These are phyloP conservation scores for Apiospora malaysiana DNA, from an alignment of 2,329 filamentous ascomycete species.

Conservation along the genomic window DNA sequence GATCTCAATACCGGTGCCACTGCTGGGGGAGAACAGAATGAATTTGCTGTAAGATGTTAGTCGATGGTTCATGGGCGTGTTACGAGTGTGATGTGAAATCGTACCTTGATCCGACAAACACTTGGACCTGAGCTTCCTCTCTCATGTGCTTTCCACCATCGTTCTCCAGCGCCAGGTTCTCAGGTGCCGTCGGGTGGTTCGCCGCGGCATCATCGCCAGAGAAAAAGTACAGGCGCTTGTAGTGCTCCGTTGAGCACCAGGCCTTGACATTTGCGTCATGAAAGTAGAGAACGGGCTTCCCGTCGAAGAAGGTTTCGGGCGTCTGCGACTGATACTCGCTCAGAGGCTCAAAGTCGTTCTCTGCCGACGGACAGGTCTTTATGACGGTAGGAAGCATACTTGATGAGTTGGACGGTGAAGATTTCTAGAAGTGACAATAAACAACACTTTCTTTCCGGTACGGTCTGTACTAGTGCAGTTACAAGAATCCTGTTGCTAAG, in stretches of 20 bases:
- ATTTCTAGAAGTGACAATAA: background rate
- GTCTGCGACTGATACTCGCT: slow-evolving; percentile 75
- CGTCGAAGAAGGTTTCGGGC: slow-evolving; percentile 72
- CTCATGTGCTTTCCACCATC: slow-evolving; percentile 34
- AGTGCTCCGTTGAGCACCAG: slow-evolving; percentile 60
- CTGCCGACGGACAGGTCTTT: slow-evolving; percentile 58
- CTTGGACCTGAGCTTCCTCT: slow-evolving; percentile 56
- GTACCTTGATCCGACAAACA: slow-evolving; percentile 66
- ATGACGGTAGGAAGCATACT: slow-evolving; percentile 60
- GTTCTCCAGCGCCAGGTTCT: slow-evolving; percentile 41
- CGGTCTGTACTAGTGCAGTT: background rate
- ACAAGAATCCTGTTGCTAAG: background rate
- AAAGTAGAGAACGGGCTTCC: slow-evolving; percentile 74
- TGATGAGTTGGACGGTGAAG: background rate
- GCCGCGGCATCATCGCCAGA: slow-evolving; percentile 41
- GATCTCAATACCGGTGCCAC: slow-evolving; percentile 67
- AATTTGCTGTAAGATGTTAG: slow-evolving; percentile 52
- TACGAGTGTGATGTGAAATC: too few species aligned
- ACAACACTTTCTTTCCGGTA: background rate
- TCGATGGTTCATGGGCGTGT: too few species aligned
- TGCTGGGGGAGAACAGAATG: slow-evolving; percentile 66
- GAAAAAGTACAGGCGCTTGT: slow-evolving; percentile 61
- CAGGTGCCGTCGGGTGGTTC: slow-evolving; percentile 39
- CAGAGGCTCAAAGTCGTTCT: slow-evolving; percentile 66
- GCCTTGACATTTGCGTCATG: slow-evolving; percentile 63